These are phyloP conservation scores for Petunia axillaris DNA, from an alignment of 257 asterid genomes.

Conservation along the genomic window DNA sequence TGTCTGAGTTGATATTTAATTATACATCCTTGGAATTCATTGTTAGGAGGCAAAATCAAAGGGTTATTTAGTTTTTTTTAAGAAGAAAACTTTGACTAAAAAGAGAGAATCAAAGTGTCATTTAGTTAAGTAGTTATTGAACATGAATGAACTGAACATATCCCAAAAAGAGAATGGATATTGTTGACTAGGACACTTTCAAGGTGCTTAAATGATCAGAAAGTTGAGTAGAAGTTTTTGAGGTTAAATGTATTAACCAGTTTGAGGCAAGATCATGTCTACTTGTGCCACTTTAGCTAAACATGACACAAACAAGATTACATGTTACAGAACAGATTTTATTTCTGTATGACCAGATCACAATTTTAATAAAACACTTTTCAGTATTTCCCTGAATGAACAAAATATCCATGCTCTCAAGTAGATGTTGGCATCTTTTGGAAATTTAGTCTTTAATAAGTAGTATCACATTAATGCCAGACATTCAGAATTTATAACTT, in stretches of 20 bases:
- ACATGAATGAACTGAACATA: slow-evolving; percentile 13
- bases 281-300: neutral
- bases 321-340: neutral
- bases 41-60: neutral
- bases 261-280: neutral
- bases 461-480: neutral
- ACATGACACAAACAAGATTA: neutral
- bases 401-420: neutral
- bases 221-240: neutral
- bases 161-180: neutral
- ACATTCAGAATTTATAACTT: neutral
- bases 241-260: neutral
- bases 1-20: neutral
- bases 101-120: too few species aligned
- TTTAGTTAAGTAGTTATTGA: slow-evolving; percentile 4
- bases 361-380: neutral
- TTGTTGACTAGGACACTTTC: neutral
- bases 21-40: slow-evolving; percentile 7
- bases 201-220: slow-evolving; percentile 3
- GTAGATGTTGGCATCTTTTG: neutral
- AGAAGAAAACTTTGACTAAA: too few species aligned
- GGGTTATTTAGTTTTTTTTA: neutral
- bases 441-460: neutral
- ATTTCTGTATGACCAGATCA: neutral
- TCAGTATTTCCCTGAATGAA: neutral